Evolutionary conservation across 2,329 filamentous ascomycete genomes (phyloP), one percentile per base, ranked within the genome.

Genomic region (Ceratocystiopsis minuta): DNA sequence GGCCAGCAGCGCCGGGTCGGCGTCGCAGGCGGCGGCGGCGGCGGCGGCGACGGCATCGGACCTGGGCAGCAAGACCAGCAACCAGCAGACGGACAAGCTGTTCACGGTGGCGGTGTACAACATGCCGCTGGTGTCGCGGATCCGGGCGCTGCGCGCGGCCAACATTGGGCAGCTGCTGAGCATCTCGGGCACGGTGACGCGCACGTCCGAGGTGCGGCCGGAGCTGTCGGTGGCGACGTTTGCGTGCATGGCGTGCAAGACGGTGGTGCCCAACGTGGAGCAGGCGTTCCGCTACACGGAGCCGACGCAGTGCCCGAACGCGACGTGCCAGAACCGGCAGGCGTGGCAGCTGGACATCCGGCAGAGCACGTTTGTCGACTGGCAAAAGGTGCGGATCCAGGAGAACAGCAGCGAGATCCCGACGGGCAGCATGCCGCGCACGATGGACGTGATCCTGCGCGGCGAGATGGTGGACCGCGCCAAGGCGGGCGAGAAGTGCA

Each of bases 371-470:
- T 98, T 98, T 57, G 82, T 98, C 47, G 90, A 98, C 62, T 98
- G 90, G 90, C 90, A 98, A 57, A 96, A 96, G 59, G 86, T 96
- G 18, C 82, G 92, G 48, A 85, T 96, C 47, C 90, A 98, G 61
- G 90, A 98, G 60, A 98, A 96, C 64, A 94, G 86, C 51, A 88
- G 88, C 4, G 90, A 98, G 57, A 98, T 98, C 34, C 90, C 90
- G 0, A 98, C 90, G 0, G 90, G 90, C 42, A 95, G 87, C 62
- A 98, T 98, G 90, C 90, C 90, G 18, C 75, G 90, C 45, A 98
- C 90, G 3, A 90, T 98, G 75, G 90, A 98, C 54, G 81, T 98
- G 36, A 95, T 98, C 50, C 62, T 98, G 32, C 79, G 90, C 46
- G 90, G 90, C 54, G 90, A 98, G 58, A 95, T 98, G 65, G 90